Evolutionary conservation across 2,329 filamentous ascomycete genomes (phyloP), one percentile per base, ranked within the genome.

Genomic region (Paecilomyces niveus): DNA sequence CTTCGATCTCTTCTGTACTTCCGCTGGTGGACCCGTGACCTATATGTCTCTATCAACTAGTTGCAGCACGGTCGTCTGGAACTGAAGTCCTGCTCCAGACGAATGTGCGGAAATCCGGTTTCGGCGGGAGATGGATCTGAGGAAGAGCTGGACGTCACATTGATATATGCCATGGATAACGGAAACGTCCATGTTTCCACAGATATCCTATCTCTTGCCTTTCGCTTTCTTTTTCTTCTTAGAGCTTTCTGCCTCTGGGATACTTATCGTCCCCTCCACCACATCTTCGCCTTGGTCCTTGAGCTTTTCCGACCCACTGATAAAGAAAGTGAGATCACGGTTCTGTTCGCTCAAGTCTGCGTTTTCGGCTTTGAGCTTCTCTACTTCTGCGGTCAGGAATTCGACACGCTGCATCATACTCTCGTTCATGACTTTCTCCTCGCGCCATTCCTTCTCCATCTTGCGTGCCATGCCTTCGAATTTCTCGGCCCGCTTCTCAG

Each of bases 351-450:
- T 85, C 51, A 96, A 75, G 64, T 96, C 91, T 45, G 78, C 81
- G 64, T 89, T 88, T 72, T 91, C 61, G 64, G 72, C 62, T 65
- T 83, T 83, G 3, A 89, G 74, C 49, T 78, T 79, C 26, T 79
- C 78, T 1, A 87, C 73, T 70, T 88, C 81, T 59, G 79, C 79
- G 50, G 82, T 79, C 18, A 90, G 73, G 63, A 89, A 86, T 62
- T 87, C 84, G 63, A 97, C 67, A n/a, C 90, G 82, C 71, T 87
- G 81, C 83, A 97, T 83, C 61, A 99, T 78, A 2, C 89, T 89
- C 64, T 91, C 86, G 56, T 87, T 89, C 56, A 97, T 85, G 15
- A 86, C 83, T 74, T 96, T 94, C 75, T 97, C 93, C 72, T 97
- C 93, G 59, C 89, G 87, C 58, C 90, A 85, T 63, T 89, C 85